Base-by-base conservation (phyloP, 805 yeast species). In the Saccharomycopsis sp. region DNA sequence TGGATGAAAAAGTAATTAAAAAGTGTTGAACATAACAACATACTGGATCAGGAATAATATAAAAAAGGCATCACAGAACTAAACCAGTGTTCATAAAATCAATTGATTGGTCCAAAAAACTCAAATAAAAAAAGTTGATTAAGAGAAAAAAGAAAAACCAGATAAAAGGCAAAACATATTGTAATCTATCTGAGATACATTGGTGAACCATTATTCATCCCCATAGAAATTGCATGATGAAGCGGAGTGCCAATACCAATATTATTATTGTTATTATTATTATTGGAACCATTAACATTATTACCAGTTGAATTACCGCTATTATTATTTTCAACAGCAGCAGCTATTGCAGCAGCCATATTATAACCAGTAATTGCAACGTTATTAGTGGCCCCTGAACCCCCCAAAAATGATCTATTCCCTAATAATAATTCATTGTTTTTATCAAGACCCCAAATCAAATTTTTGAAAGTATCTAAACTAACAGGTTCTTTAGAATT, bases 351-450 rank as follows among this genome's bases (percentile, higher is more conserved):
- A 9, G 35, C 35, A 8, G 35, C 35, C 35, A 31, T 31, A 14
- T 31, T 31, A 31, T 8, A 31, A 6, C 14, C 5, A 14, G 6
- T 31, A 12, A 31, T 31, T 8, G 21, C 21, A 15, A 9, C 25
- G 12, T 18, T 15, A 25, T 33, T 30, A 14, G 23, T 31, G 30
- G 30, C 31, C 36, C 37, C 40, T 3, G 47, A 21, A 35, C 34
- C 18, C 31, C 30, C 23, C 28, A 34, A 37, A 26, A 20, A 32
- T n/a, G 35, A 10, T 5, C 21, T 34, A 29, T 34, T 25, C 14
- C 34, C 36, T 3, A 19, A 52, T 55, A 1, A 50, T 26, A 50
- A 46, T 31, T 58, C 62, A 30, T 64, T 63, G 9, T 55, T 46
- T 34, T 51, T 51, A 25, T 62, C 34, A 26, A 42, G 37, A 17